Evolutionary conservation across 2,329 filamentous ascomycete genomes (phyloP).

Genomic region (Chaetomiaceae sp.): DNA sequence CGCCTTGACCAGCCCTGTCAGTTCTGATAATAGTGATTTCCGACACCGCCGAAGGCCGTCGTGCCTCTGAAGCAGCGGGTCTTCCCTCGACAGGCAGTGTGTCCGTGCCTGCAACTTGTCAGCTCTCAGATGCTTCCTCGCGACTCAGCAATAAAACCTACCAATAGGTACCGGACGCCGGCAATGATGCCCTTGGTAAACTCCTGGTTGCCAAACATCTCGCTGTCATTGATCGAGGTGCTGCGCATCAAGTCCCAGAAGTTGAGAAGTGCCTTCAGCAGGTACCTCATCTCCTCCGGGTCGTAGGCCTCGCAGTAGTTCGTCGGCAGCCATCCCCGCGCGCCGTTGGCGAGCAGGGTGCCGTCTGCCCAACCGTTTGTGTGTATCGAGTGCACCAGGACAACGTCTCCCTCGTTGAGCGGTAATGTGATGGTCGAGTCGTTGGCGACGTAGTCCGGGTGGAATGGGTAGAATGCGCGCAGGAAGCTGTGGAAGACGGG

Average conservation of each 20-base stretch:
- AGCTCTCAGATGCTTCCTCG: not conserved
- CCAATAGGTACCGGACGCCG: constrained; percentile 83
- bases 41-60: constrained; percentile 73
- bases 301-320: constrained; percentile 98
- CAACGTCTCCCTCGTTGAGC: constrained; percentile 83
- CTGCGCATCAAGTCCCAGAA: constrained; percentile 89
- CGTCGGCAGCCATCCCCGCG: constrained; percentile 91
- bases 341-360: constrained; percentile 78
- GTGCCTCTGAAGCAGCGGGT: constrained; percentile 67
- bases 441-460: constrained; percentile 70
- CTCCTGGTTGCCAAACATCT: constrained; percentile 84
- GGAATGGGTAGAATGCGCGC: constrained; percentile 89
- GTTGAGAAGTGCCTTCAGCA: constrained; percentile 81
- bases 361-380: constrained; percentile 99
- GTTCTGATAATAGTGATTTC: constrained; percentile 82
- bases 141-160: constrained; percentile 50
- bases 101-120: constrained; percentile 66
- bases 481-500: constrained; percentile 87
- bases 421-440: constrained; percentile 85
- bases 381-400: constrained; percentile 93
- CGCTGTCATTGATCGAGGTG: constrained; percentile 67
- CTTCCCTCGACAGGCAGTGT: constrained; percentile 80
- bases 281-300: constrained; percentile 75
- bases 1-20: constrained; percentile 84
- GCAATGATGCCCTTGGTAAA: constrained; percentile 93